Evolutionary conservation across 225 moss, liverwort and hornwort genomes (phyloP), one percentile per base, ranked within the genome.

Genomic region (Thuidium tamariscinum): DNA sequence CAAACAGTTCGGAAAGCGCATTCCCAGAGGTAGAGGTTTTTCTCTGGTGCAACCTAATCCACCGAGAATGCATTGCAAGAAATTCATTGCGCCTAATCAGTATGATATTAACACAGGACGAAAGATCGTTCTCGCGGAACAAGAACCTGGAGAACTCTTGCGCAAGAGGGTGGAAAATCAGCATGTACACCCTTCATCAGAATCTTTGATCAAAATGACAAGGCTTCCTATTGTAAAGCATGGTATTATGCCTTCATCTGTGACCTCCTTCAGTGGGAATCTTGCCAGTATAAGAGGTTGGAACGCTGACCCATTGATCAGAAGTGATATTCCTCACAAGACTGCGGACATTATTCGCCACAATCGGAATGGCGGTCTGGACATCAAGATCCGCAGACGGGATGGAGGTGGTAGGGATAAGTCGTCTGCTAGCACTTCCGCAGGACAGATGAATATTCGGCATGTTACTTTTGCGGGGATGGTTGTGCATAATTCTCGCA

Each of bases 391-490:
- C 64, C 68, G 72, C 66, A 87, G 51, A 83, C 77, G 37, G 32
- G 25, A 87, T 48, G 69, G 49, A 70, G 32, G 46, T 88, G 30
- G 55, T 36, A 82, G 74, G 37, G 23, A 69, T 41, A 86, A 86
- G 71, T 71, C 18, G 5, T 54, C 84, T 74, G 22, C 74, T 62
- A 68, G 36, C 51, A 54, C 82, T 66, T 44, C 66, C 7, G 26
- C 48, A 66, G 18, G 85, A 76, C 81, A 84, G 55, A 78, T 86
- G 77, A 89, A 87, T 83, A 56, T 91, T 54, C 92, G 88, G 13
- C 92, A 90, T 86, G 91, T 92, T 72, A 91, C 89, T 74, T 94
- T 94, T 87, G 92, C 91, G 29, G 89, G 88, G 60, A 91, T 91
- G 93, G 78, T 88, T 74, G 82, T 84, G 55, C 93, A 79, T 25